These are phyloP conservation scores for Neonectria coccinea DNA, from an alignment of 2,329 filamentous ascomycete species.

Conservation along the genomic window DNA sequence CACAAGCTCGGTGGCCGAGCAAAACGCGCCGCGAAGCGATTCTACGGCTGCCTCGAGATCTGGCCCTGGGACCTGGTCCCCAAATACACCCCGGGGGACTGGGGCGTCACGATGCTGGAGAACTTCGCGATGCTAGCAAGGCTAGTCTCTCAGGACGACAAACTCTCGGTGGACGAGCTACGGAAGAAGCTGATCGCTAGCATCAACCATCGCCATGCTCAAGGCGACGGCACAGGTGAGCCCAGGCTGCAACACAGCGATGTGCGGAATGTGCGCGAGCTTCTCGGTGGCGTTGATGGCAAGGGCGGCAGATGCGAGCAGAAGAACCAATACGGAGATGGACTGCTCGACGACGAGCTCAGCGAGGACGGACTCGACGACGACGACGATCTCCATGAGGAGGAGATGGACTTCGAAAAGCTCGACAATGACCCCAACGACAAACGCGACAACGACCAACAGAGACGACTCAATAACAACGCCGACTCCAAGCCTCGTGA, in stretches of 20 bases:
- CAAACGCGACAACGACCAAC: neutral
- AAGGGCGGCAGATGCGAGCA: neutral
- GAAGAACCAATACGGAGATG: neutral
- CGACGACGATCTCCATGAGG: neutral
- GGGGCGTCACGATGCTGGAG: constrained; percentile 1
- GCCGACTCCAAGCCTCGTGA: neutral
- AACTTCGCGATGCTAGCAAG: neutral
- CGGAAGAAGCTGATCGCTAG: neutral
- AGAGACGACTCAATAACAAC: neutral
- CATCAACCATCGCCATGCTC: neutral
- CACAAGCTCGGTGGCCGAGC: neutral
- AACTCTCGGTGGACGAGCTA: neutral
- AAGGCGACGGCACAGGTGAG: neutral
- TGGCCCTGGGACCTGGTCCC: constrained; percentile 4
- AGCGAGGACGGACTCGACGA: neutral
- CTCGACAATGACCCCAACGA: neutral
- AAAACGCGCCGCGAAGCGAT: neutral
- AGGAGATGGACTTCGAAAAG: neutral
- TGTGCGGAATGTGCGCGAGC: neutral
- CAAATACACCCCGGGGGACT: neutral
- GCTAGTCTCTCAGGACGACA: neutral
- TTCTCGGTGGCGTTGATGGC: neutral
- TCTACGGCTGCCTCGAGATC: constrained; percentile 3
- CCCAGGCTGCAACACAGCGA: neutral
- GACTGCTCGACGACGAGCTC: neutral